phyloP scores from a whole-genome alignment of 768 basidiomycete species.

The Suillus hirtellus region DNA sequence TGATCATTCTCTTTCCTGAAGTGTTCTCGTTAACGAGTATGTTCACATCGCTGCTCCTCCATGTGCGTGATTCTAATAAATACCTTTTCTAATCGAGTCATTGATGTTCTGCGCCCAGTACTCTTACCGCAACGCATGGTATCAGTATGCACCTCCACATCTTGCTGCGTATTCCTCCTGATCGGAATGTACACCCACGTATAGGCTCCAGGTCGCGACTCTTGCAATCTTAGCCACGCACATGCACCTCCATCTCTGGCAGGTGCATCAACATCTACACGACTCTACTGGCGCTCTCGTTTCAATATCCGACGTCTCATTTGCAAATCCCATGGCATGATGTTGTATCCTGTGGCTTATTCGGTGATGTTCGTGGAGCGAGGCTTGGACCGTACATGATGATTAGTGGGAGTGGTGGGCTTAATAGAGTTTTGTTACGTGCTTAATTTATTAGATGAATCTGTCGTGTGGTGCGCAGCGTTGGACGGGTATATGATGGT shows the following conservation, averaged over 20 bases:
- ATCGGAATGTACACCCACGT: background rate
- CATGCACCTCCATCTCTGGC: background rate
- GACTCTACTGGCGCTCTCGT: background rate
- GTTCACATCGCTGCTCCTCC: background rate
- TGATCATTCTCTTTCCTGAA: background rate
- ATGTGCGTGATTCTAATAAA: background rate
- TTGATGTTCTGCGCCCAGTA: background rate
- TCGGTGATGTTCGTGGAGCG: background rate
- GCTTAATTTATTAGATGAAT: background rate
- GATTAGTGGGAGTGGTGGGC: background rate
- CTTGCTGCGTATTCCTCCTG: too few relatives aligned
- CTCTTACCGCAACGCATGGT: background rate
- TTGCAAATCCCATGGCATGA: background rate
- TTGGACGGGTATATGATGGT: conserved; percentile 11
- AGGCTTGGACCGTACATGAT: background rate
- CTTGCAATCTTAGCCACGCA: background rate
- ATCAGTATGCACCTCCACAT: too few relatives aligned
- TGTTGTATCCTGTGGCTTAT: background rate
- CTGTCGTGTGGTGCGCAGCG: too few relatives aligned
- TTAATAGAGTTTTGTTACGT: background rate
- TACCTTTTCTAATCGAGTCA: background rate
- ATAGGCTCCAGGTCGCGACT: background rate
- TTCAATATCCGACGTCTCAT: background rate
- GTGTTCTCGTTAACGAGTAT: background rate
- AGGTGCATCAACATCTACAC: background rate